Evolutionary conservation across 495 filamentous ascomycete genomes (phyloP), one percentile per base, ranked within the genome.

Genomic region (Cetradonia linearis): DNA sequence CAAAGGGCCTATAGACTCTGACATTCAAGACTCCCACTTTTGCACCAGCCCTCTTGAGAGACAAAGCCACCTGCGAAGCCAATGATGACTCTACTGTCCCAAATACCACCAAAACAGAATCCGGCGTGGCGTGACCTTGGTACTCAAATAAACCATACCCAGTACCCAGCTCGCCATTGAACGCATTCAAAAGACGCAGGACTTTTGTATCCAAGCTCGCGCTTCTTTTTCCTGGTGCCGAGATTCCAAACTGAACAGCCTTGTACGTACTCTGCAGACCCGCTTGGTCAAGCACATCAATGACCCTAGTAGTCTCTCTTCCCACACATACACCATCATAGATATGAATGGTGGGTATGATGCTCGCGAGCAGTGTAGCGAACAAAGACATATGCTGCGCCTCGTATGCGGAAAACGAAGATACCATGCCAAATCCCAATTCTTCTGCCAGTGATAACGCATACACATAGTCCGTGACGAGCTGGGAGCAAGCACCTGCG

Each of bases 311-410:
- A 13, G 88, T 91, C 74, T 96, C 93, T 31, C 91, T 76, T 18
- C 88, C 87, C 46, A 92, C 86, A 50, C 81, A 84, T 40, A 98
- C 82, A 49, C 93, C 93, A 70, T 98, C 93, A 67, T 93, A 96
- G 60, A 91, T 83, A 71, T 98, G 93, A 30, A 97, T 79, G 0
- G 87, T 88, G 8, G 93, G 93, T 55, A 95, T 69, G 20, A 93
- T 74, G 33, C 79, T 81, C 2, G 93, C 86, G 44, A 95, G 74
- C 16, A 96, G 71, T 2, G 91, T 97, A 10, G 93, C 81, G 67
- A 97, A 83, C 16, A 98, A 76, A 6, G 92, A 81, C 86, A 97
- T 97, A 72, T 98, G 94, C 77, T 98, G 93, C 33, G 86, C 79
- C 71, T 98, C 93, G 64, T 94, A 88, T 30, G 83, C 82, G 30